Base-by-base conservation (phyloP, 306 rosid species). In the Lupinus albus region DNA sequence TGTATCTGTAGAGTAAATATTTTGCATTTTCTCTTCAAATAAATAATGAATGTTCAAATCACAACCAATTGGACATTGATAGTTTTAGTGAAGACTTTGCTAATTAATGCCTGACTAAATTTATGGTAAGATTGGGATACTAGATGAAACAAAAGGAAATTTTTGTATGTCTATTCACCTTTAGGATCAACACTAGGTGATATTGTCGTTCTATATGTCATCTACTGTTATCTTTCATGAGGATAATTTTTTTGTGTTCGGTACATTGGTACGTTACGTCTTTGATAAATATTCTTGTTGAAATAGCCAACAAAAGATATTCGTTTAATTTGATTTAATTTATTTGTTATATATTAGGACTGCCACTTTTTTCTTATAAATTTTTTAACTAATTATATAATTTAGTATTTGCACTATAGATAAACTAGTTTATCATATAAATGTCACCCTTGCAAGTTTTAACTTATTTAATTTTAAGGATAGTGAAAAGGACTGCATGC, bases 81-180 rank as follows among this genome's bases (percentile, higher is more conserved):
- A 63, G 33, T 42, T 41, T 72, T 3, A 11, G 35, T 25, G 45
- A 72, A 60, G 12, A 51, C 7, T 67, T 36, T 25, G 11, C 39
- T 38, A 46, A 18, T 46, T 66, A 11, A 5, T 56, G 13, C 46
- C 39, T 45, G 32, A 38, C 41, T 30, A 49, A 28, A 12, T 48
- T 51, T 35, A 17, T 58, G 21, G 52, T 35, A 39, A 45, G 63
- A 11, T 55, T 36, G 33, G 65, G 46, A 32, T 75, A 39, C 59
- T 30, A 50, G 57, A 18, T 42, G 35, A 17, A 56, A 17, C 56
- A n/a, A 13, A 17, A 15, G 48, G 59, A 65, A 56, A 20, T 64
- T 50, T 48, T 25, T 56, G 61, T 41, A 4, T 32, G 48, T 62
- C 8, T 11, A 62, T 61, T 38, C n/a, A 4, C 67, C 14, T 44